Evolutionary conservation across 23 red algal genomes (phyloP).

Genomic region (Gracilaria gracilis): DNA sequence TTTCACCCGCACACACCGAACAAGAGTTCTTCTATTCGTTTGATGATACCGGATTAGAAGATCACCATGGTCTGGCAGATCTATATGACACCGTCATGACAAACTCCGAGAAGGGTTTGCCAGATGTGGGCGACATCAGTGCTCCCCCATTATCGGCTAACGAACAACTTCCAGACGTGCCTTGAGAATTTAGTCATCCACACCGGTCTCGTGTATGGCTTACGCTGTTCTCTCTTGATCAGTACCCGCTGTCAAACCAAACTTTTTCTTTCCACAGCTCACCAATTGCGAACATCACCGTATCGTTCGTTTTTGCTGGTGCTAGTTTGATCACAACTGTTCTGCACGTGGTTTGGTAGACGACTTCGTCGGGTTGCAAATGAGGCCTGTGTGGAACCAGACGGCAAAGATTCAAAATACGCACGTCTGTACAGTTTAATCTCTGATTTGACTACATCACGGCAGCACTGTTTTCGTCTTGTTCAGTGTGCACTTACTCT

Average conservation of each 20-base stretch:
- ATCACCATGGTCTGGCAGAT: constrained; percentile 67
- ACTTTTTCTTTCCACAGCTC: too few species aligned
- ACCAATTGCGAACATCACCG: too few species aligned
- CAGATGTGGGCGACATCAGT: constrained; percentile 19
- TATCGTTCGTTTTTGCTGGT: too few species aligned
- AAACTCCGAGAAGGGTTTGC: constrained; percentile 28
- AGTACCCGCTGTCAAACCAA: not conserved
- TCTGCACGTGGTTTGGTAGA: not conserved
- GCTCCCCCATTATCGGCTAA: not conserved
- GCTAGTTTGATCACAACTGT: too few species aligned
- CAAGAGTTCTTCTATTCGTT: constrained; percentile 64
- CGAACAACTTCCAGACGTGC: constrained; percentile 29
- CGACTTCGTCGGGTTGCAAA: not conserved
- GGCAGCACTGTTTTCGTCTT: not conserved
- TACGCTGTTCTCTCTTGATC: not conserved
- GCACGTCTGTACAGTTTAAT: not conserved
- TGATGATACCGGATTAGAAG: constrained; percentile 33
- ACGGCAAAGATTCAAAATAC: not conserved
- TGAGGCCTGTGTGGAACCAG: not conserved
- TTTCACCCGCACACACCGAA: constrained; percentile 53
- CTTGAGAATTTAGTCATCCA: not conserved
- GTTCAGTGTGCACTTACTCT: not conserved
- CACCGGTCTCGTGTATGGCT: not conserved
- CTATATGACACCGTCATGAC: constrained; percentile 73
- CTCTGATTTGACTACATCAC: not conserved